Evolutionary conservation across 306 rosid species (phyloP).

Genomic region (Quercus suber): DNA sequence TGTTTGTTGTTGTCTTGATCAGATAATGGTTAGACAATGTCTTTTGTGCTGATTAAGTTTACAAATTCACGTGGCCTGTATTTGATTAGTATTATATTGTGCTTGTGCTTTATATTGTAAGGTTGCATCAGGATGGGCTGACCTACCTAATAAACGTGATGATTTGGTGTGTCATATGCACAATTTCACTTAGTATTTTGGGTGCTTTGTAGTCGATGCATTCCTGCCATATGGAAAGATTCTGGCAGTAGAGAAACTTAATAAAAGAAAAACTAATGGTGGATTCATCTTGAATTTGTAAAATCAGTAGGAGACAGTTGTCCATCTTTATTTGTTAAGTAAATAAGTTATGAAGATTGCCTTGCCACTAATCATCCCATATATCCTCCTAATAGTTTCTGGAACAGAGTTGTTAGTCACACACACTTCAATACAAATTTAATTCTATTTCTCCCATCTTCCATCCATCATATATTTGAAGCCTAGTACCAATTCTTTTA

Average conservation of each 20-base stretch:
- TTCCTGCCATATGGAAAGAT: too few species aligned
- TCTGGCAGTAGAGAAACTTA: neutral
- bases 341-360: neutral
- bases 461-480: neutral
- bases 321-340: neutral
- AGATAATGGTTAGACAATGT: neutral
- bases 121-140: neutral
- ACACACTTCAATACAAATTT: neutral
- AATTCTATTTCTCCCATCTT: neutral
- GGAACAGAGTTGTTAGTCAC: neutral
- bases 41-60: neutral
- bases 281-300: neutral
- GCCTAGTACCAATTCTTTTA: neutral
- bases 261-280: neutral
- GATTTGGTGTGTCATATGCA: neutral
- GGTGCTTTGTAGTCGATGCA: neutral
- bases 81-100: neutral
- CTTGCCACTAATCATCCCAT: neutral
- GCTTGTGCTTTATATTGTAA: slow-evolving; percentile 2
- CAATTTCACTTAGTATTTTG: neutral
- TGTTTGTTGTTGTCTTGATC: neutral
- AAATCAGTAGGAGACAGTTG: neutral
- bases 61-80: neutral
- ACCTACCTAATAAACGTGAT: neutral
- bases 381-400: neutral